A percentile compares a stretch with the other conserved stretches of the same genome.
Evolutionary conservation across 176 grass and related monocot species (phyloP).

Genomic region (Puccinellia tenuiflora): DNA sequence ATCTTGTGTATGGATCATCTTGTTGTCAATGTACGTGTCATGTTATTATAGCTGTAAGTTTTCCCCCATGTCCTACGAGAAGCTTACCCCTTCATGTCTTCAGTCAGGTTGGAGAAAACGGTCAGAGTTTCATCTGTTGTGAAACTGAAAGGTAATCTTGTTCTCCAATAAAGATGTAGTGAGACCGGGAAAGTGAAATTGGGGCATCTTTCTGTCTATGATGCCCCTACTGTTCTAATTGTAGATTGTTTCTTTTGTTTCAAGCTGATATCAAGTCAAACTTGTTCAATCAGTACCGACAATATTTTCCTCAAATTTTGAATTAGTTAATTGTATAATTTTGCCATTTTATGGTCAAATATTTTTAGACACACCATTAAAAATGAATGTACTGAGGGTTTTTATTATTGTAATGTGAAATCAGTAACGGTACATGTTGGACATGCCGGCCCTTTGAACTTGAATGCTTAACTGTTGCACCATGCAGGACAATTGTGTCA

Average conservation of each 20-base stretch:
- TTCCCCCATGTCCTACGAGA: neutral
- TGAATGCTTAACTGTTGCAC: neutral
- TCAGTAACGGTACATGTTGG: neutral
- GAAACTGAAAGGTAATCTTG: slow-evolving; percentile 56
- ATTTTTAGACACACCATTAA: neutral
- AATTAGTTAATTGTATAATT: neutral
- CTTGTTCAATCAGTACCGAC: neutral
- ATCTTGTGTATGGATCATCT: neutral
- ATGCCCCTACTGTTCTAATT: neutral
- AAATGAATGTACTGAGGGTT: neutral
- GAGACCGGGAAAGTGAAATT: neutral
- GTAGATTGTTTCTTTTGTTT: neutral
- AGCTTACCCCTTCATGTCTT: slow-evolving; percentile 19
- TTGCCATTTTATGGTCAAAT: neutral
- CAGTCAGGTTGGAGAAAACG: slow-evolving; percentile 42
- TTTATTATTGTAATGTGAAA: neutral
- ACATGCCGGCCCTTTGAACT: neutral
- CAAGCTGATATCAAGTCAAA: slow-evolving; percentile 14
- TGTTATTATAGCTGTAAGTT: neutral
- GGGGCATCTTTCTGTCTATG: neutral
- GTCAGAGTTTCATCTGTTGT: slow-evolving; percentile 25
- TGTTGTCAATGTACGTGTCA: neutral
- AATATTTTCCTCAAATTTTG: neutral
- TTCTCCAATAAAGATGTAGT: neutral
- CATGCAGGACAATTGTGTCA: neutral